Conservation (phyloP, 2,329 filamentous ascomycete genomes). For the Ophiostoma montium region DNA sequence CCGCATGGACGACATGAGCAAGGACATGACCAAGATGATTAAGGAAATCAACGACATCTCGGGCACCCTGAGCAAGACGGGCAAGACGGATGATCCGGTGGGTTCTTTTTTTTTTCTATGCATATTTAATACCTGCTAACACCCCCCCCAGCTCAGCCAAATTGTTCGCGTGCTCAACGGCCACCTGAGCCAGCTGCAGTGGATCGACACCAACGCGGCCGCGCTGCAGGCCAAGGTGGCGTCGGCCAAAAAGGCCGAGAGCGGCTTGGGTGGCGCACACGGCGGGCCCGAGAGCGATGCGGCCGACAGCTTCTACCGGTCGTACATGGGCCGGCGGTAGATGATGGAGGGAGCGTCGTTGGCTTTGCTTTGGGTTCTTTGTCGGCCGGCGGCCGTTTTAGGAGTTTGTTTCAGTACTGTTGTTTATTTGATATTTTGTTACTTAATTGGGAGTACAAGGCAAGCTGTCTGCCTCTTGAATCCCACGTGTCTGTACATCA, state of each 20-base stretch:
- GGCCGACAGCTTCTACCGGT: slow-evolving; percentile 81
- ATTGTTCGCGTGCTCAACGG: slow-evolving; percentile 92
- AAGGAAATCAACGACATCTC: slow-evolving; percentile 94
- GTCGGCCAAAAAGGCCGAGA: slow-evolving; percentile 67
- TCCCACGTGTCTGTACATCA: too few species aligned
- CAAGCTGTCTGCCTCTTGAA: too few species aligned
- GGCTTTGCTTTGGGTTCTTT: background rate
- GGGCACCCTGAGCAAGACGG: slow-evolving; percentile 76
- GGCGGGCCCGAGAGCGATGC: slow-evolving; percentile 52
- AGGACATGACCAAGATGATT: slow-evolving; percentile 89
- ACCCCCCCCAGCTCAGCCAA: slow-evolving; percentile 60
- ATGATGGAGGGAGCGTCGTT: background rate
- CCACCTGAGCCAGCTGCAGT: slow-evolving; percentile 81
- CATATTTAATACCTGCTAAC: slow-evolving; percentile 6
- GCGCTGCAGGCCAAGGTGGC: slow-evolving; percentile 70
- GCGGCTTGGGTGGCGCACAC: slow-evolving; percentile 42
- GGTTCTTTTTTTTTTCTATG: slow-evolving; percentile 23
- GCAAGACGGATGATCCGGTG: slow-evolving; percentile 78
- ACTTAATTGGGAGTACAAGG: background rate
- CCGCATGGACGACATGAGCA: slow-evolving; percentile 83
- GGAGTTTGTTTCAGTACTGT: background rate
- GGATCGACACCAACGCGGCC: slow-evolving; percentile 77
- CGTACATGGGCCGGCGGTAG: slow-evolving; percentile 64
- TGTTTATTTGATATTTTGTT: background rate
- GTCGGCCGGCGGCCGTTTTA: background rate